Percentiles rank a stretch among this genome's conserved stretches.
Evolutionary conservation across 202 grass and related monocot species (phyloP).

Genomic region (Miscanthus sacchariflorus): DNA sequence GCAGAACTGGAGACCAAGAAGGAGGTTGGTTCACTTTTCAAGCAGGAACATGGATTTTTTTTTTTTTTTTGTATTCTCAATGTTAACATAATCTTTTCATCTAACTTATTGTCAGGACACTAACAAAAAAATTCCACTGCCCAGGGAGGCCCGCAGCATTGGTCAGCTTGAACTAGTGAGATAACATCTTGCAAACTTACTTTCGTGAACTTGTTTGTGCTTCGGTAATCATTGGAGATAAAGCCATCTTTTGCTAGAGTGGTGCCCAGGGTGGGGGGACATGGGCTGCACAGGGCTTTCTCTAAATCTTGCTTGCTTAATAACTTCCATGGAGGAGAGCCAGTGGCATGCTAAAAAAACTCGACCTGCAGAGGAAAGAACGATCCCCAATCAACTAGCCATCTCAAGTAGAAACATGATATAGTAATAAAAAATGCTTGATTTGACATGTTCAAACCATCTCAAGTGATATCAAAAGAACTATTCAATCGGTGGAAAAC

Average conservation of each 20-base stretch:
- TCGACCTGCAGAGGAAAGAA: not conserved
- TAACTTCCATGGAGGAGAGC: not conserved
- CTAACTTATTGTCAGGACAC: conserved; percentile 74
- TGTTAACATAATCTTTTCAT: conserved; percentile 44
- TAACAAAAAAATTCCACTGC: conserved; percentile 82
- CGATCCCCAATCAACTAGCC: not conserved
- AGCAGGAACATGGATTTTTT: conserved; percentile 17
- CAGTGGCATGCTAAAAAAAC: not conserved
- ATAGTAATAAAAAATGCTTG: not conserved
- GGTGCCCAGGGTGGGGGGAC: not conserved
- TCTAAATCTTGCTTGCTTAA: conserved; percentile 1
- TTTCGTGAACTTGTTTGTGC: conserved; percentile 41
- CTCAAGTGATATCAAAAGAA: not conserved
- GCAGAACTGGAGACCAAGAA: conserved; percentile 97
- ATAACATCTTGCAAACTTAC: conserved; percentile 47
- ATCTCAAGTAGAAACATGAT: not conserved
- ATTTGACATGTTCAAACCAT: not conserved
- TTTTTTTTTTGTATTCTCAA: conserved; percentile 37
- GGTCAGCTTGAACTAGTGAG: conserved; percentile 92
- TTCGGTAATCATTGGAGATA: conserved; percentile 1
- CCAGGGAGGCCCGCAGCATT: conserved; percentile 84
- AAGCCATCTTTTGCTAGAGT: conserved; percentile 9
- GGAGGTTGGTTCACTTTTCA: conserved; percentile 65
- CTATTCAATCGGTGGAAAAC: not conserved
- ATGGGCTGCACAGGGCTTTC: not conserved